Percentiles rank a stretch among this genome's conserved stretches.
These are phyloP conservation scores for Gaertneriomyces sp. DNA, from an alignment of 192 early-diverging fungal genomes.

Conservation along the genomic window DNA sequence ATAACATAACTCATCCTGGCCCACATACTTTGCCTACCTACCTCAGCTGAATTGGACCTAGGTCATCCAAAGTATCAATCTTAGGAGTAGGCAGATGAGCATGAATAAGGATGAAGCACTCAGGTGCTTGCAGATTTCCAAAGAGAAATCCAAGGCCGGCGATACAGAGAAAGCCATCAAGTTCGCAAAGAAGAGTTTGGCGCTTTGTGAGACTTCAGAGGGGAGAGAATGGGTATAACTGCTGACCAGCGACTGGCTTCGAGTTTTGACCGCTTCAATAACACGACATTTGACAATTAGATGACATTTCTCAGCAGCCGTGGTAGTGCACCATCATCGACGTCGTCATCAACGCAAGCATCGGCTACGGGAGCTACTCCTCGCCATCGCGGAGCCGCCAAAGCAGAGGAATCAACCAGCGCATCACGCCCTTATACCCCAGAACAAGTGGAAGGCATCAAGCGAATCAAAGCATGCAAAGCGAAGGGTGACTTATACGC, in stretches of 20 bases:
- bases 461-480: slow-evolving; percentile 67
- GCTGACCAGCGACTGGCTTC: not conserved
- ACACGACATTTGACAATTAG: not conserved
- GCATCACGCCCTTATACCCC: slow-evolving; percentile 61
- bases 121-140: slow-evolving; percentile 73
- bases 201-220: slow-evolving; percentile 70
- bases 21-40: no score
- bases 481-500: slow-evolving; percentile 74
- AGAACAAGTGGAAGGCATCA: slow-evolving; percentile 78
- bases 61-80: no score
- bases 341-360: slow-evolving; percentile 19
- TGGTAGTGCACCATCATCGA: slow-evolving; percentile 20
- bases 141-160: slow-evolving; percentile 58
- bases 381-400: slow-evolving; percentile 24
- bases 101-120: slow-evolving; percentile 86
- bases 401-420: slow-evolving; percentile 21
- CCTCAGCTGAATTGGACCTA: no score
- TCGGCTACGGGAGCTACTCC: slow-evolving; percentile 15
- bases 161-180: slow-evolving; percentile 72
- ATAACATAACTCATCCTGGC: no score
- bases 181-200: slow-evolving; percentile 76
- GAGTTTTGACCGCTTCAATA: not conserved
- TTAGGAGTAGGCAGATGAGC: not conserved
- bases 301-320: slow-evolving; percentile 15
- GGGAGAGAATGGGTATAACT: slow-evolving; percentile 49